phyloP scores from a whole-genome alignment of 192 early-diverging fungal genomes.

The Chytriomyces sp. region DNA sequence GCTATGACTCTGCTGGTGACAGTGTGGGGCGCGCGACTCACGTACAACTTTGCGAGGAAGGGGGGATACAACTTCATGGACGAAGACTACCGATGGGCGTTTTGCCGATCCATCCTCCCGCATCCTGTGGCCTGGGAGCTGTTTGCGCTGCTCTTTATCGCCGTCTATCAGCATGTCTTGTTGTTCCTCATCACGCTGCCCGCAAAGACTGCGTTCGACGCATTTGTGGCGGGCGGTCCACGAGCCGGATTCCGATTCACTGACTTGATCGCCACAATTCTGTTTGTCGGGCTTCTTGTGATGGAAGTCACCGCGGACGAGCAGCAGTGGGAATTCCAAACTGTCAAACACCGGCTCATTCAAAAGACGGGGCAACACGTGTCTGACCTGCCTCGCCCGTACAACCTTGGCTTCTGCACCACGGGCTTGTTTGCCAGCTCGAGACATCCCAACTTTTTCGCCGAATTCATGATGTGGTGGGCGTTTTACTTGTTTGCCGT shows the following conservation, averaged over 20 bases:
- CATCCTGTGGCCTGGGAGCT: conserved; percentile 59
- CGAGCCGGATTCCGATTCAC: conserved; percentile 15
- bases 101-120: conserved; percentile 42
- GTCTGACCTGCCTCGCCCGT: conserved; percentile 38
- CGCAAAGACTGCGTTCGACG: conserved; percentile 31
- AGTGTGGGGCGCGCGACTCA: conserved; percentile 76
- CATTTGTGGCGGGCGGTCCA: neutral
- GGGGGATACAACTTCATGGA: conserved; percentile 34
- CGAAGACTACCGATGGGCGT: conserved; percentile 72
- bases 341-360: conserved; percentile 33
- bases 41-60: conserved; percentile 78
- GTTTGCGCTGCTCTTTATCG: conserved; percentile 76
- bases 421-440: conserved; percentile 74
- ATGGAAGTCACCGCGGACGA: conserved; percentile 77
- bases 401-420: conserved; percentile 71
- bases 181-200: conserved; percentile 65
- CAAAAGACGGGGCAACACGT: conserved; percentile 26
- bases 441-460: conserved; percentile 87
- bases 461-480: conserved; percentile 65
- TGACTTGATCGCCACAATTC: conserved; percentile 56
- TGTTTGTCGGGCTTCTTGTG: conserved; percentile 51
- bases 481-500: conserved; percentile 64
- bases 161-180: conserved; percentile 75
- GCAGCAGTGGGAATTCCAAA: conserved; percentile 79
- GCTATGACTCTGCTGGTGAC: conserved; percentile 54